phyloP scores from a whole-genome alignment of 2,329 filamentous ascomycete species.

The Cladosporium sp. region DNA sequence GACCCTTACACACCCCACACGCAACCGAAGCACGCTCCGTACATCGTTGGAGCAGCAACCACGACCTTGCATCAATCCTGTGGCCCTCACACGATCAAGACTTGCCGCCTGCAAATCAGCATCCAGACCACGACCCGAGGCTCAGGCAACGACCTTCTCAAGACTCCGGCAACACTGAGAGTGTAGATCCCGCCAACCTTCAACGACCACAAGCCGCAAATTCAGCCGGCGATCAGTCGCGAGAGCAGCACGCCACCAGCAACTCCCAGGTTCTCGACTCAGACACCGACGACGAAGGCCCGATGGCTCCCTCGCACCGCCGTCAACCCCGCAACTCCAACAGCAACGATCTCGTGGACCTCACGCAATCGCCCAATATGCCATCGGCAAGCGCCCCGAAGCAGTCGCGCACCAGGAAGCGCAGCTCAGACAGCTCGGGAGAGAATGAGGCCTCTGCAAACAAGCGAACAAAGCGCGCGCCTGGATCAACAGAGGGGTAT shows the following conservation, averaged over 20 bases:
- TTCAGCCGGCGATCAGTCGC: not conserved
- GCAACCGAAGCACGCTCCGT: not conserved
- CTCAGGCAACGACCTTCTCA: too few species aligned
- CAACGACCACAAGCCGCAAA: not conserved
- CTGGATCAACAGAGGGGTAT: not conserved
- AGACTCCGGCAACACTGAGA: too few species aligned
- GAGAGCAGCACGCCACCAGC: not conserved
- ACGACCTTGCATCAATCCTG: not conserved
- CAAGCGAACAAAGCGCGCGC: conserved; percentile 1
- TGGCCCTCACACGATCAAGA: too few species aligned
- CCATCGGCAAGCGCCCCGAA: not conserved
- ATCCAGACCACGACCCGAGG: too few species aligned
- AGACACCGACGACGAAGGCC: not conserved
- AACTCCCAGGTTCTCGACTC: not conserved
- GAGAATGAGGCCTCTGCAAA: not conserved
- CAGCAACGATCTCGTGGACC: not conserved
- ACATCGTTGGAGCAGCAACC: not conserved
- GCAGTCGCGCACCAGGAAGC: conserved; percentile 4
- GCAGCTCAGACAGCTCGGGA: not conserved
- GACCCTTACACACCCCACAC: not conserved
- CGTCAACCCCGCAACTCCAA: not conserved
- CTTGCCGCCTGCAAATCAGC: too few species aligned
- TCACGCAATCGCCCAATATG: conserved; percentile 5
- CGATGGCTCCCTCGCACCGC: not conserved
- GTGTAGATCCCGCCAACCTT: not conserved